A percentile compares a stretch with the other conserved stretches of the same genome.
These are phyloP conservation scores for Cutaneotrichosporon dermatis DNA, from an alignment of 1,284 basidiomycete species.

Conservation along the genomic window DNA sequence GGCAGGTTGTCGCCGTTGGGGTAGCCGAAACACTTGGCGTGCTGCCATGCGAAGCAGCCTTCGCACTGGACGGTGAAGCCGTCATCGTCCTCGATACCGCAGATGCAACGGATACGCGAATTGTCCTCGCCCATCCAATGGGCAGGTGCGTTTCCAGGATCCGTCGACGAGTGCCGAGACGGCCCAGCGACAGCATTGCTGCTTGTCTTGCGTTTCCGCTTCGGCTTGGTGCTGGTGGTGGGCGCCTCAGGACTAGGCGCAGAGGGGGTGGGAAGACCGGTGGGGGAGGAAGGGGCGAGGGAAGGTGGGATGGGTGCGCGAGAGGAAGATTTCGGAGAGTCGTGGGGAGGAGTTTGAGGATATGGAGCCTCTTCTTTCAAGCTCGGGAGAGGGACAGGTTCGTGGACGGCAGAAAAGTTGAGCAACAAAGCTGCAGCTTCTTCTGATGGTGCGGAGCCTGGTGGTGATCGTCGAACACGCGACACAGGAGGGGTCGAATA, in stretches of 20 bases:
- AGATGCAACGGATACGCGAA: constrained; percentile 48
- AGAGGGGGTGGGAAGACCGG: constrained; percentile 14
- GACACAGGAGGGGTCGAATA: neutral
- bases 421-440: constrained; percentile 32
- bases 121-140: constrained; percentile 49
- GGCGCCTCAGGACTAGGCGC: constrained; percentile 20
- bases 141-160: constrained; percentile 15
- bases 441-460: constrained; percentile 18
- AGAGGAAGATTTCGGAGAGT: constrained; percentile 11
- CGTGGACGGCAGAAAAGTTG: constrained; percentile 26
- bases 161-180: constrained; percentile 28
- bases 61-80: constrained; percentile 93
- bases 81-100: constrained; percentile 62
- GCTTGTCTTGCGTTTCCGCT: constrained; percentile 36
- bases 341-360: constrained; percentile 33
- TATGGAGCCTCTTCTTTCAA: constrained; percentile 15
- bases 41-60: constrained; percentile 81
- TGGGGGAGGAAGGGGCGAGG: constrained; percentile 15
- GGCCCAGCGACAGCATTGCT: constrained; percentile 28
- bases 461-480: constrained; percentile 6
- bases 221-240: constrained; percentile 10
- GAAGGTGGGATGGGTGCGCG: constrained; percentile 6
- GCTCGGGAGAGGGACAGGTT: constrained; percentile 5
- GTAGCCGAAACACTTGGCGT: constrained; percentile 80
- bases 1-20: constrained; percentile 62